These are phyloP conservation scores for Chaetomium sp. DNA, from an alignment of 2,329 filamentous ascomycete genomes.

Conservation along the genomic window DNA sequence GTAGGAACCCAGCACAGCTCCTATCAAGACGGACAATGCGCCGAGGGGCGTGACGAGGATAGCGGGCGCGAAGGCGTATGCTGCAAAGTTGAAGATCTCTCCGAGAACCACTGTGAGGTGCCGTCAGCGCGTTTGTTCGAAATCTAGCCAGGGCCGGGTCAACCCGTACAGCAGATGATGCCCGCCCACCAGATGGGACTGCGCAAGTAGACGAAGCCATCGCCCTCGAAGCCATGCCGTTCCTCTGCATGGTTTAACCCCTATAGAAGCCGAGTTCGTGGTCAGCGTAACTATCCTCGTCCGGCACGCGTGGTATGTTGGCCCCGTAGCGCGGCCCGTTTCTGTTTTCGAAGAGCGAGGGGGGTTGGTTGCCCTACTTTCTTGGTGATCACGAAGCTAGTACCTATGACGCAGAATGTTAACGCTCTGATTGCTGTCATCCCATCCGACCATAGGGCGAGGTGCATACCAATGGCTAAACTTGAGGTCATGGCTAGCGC, in stretches of 20 bases:
- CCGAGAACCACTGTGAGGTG: slow-evolving; percentile 74
- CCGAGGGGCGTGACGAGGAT: slow-evolving; percentile 96
- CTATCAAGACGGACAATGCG: slow-evolving; percentile 91
- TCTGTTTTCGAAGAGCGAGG: background rate
- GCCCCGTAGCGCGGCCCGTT: slow-evolving; percentile 10
- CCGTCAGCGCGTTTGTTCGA: slow-evolving; percentile 27
- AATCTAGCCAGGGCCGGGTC: background rate
- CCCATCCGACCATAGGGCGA: too few species aligned
- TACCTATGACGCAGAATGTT: slow-evolving; percentile 57
- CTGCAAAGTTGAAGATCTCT: slow-evolving; percentile 95
- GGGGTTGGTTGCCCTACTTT: slow-evolving; percentile 62
- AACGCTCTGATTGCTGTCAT: slow-evolving; percentile 16
- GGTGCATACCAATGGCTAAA: slow-evolving; percentile 69
- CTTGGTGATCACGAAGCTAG: slow-evolving; percentile 98
- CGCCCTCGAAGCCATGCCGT: slow-evolving; percentile 92
- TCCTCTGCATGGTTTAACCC: slow-evolving; percentile 89
- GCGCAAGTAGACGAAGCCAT: slow-evolving; percentile 90
- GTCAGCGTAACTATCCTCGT: slow-evolving; percentile 29
- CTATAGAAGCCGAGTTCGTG: slow-evolving; percentile 46
- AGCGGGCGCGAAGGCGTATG: slow-evolving; percentile 97
- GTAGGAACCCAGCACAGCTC: slow-evolving; percentile 91
- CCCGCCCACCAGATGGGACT: slow-evolving; percentile 98
- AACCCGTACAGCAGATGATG: slow-evolving; percentile 75
- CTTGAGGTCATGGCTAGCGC: slow-evolving; percentile 74
- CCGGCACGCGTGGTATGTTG: background rate